A percentile compares a stretch with the other conserved stretches of the same genome.
phyloP scores from a whole-genome alignment of 805 yeast genomes.

The Candida ficus region DNA sequence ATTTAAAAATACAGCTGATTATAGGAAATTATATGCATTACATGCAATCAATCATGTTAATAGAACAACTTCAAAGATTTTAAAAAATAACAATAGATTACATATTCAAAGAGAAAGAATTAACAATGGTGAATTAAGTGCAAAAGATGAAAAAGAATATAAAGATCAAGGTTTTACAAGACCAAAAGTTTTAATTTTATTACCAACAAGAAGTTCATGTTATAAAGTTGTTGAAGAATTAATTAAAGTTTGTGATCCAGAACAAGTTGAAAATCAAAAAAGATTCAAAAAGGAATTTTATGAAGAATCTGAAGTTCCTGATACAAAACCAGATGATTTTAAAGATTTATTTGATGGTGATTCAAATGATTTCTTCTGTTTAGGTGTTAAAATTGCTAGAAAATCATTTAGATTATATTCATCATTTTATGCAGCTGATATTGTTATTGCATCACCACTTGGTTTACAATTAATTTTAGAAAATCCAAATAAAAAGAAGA shows the following conservation, averaged over 20 bases:
- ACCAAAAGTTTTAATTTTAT: slow-evolving; percentile 76
- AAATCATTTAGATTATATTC: slow-evolving; percentile 82
- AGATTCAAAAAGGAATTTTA: slow-evolving; percentile 70
- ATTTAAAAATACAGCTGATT: slow-evolving; percentile 42
- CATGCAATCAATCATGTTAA: slow-evolving; percentile 80
- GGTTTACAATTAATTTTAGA: slow-evolving; percentile 81
- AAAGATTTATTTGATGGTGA: slow-evolving; percentile 78
- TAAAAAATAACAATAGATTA: slow-evolving; percentile 67
- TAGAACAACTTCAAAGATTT: slow-evolving; percentile 81
- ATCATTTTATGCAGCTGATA: slow-evolving; percentile 77
- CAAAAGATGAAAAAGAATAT: slow-evolving; percentile 50
- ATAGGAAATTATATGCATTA: slow-evolving; percentile 58
- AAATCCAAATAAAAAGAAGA: slow-evolving; percentile 47
- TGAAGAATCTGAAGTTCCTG: slow-evolving; percentile 40
- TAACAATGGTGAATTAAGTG: slow-evolving; percentile 29
- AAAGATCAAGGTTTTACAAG: slow-evolving; percentile 95
- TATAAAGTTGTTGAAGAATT: slow-evolving; percentile 61
- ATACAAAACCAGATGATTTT: slow-evolving; percentile 77
- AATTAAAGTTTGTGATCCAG: slow-evolving; percentile 57
- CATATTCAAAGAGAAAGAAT: slow-evolving; percentile 36
- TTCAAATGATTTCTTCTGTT: slow-evolving; percentile 83
- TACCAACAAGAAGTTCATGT: slow-evolving; percentile 82
- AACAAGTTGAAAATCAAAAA: slow-evolving; percentile 74
- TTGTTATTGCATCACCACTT: slow-evolving; percentile 86
- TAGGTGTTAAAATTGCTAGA: slow-evolving; percentile 89